Conservation (phyloP, 371 early-diverging fungal species). For the Basidiobolus meristosporus region DNA sequence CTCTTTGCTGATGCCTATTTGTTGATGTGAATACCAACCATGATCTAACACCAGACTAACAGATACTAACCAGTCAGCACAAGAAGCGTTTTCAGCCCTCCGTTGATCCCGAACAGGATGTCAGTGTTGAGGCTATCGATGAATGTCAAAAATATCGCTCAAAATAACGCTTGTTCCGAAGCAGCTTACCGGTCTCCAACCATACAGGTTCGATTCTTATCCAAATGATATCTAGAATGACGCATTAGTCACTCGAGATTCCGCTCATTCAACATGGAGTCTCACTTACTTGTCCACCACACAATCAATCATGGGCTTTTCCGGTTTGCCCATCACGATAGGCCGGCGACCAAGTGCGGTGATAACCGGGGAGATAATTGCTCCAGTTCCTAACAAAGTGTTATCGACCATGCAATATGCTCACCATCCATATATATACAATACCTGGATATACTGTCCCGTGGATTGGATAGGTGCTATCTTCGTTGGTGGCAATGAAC, state of each 20-base stretch:
- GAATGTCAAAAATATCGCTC: neutral
- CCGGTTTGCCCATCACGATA: constrained; percentile 82
- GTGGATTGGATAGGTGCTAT: constrained; percentile 69
- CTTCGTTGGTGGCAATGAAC: constrained; percentile 88
- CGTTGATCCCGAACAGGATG: constrained; percentile 78
- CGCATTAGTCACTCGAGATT: neutral
- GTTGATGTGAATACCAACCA: neutral
- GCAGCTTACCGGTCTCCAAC: constrained; percentile 65
- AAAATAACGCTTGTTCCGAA: neutral
- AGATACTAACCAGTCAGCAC: constrained; percentile 60
- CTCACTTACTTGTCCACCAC: constrained; percentile 42
- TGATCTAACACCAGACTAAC: neutral
- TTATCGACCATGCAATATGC: neutral
- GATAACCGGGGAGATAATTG: constrained; percentile 53
- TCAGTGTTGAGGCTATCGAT: constrained; percentile 67
- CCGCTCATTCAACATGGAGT: neutral
- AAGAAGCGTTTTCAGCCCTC: constrained; percentile 72
- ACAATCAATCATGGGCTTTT: constrained; percentile 75
- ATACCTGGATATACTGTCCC: constrained; percentile 59
- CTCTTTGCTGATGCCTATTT: constrained; percentile 23
- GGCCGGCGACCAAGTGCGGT: constrained; percentile 55
- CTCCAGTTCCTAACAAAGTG: constrained; percentile 47
- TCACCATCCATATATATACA: neutral
- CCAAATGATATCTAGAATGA: constrained; percentile 36
- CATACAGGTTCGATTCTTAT: constrained; percentile 76